A percentile compares a stretch with the other conserved stretches of the same genome.
Evolutionary conservation across 345 rosid species (phyloP).

Genomic region (Citropsis articulata): DNA sequence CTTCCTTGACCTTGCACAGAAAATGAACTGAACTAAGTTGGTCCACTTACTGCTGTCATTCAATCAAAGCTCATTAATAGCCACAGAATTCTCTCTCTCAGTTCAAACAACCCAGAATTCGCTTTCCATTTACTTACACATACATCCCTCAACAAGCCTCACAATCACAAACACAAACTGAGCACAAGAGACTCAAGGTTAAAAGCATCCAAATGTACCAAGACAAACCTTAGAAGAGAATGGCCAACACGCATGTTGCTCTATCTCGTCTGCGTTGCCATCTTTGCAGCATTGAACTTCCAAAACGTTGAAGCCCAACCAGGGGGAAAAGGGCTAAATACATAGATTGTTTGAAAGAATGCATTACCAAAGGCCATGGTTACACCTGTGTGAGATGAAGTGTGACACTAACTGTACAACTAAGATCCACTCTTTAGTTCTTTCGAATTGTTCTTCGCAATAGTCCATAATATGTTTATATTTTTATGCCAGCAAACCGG

Average conservation of each 20-base stretch:
- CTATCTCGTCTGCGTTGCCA: conserved; percentile 27
- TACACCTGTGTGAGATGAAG: conserved; percentile 32
- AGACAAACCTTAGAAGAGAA: not conserved
- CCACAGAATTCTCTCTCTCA: not conserved
- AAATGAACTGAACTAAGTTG: not conserved
- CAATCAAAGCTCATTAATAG: not conserved
- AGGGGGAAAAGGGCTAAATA: not conserved
- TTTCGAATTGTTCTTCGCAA: not conserved
- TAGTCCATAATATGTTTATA: not conserved
- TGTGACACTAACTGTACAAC: conserved; percentile 30
- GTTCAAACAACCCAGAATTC: not conserved
- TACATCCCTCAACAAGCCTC: not conserved
- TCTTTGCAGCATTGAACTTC: conserved; percentile 11
- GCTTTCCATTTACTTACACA: not conserved
- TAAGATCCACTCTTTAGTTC: not conserved
- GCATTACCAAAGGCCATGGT: conserved; percentile 19
- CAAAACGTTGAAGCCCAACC: not conserved
- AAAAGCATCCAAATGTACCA: too few species aligned
- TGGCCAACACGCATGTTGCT: conserved; percentile 36
- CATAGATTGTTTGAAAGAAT: conserved; percentile 10
- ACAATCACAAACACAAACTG: not conserved
- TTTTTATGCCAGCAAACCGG: not conserved
- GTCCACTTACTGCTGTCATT: not conserved
- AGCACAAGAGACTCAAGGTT: not conserved
- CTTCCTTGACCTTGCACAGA: not conserved